These are phyloP conservation scores for Solanum aculeatissimum DNA, from an alignment of 305 asterid genomes.

Conservation along the genomic window DNA sequence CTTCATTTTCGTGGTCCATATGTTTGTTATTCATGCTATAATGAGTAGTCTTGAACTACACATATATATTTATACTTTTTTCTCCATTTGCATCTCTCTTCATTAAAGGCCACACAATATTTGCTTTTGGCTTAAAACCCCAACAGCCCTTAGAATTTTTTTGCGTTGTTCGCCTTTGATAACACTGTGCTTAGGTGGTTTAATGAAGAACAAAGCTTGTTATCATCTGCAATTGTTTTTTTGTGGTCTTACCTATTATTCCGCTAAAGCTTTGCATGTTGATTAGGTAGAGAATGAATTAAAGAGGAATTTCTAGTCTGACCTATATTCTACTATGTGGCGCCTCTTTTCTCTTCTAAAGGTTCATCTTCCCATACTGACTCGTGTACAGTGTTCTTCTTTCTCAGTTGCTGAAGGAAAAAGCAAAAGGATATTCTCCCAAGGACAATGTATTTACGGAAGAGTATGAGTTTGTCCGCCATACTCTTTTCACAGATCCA, in stretches of 20 bases:
- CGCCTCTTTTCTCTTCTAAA: background rate
- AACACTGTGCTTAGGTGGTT: background rate
- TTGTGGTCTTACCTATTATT: background rate
- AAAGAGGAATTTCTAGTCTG: slow-evolving; percentile 50
- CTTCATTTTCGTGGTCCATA: too few species aligned
- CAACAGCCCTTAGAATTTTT: background rate
- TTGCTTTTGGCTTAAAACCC: background rate
- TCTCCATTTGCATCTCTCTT: too few species aligned
- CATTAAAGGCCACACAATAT: too few species aligned
- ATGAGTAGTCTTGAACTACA: too few species aligned
- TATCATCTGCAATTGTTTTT: too few species aligned
- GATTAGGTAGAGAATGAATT: slow-evolving; percentile 77
- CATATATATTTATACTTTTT: too few species aligned
- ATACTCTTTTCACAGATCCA: slow-evolving; percentile 89
- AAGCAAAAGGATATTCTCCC: slow-evolving; percentile 36
- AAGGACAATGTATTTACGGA: slow-evolving; percentile 51
- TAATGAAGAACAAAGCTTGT: background rate
- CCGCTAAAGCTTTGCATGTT: slow-evolving; percentile 1
- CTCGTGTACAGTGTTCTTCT: too few species aligned
- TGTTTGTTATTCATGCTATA: too few species aligned
- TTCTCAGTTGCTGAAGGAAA: slow-evolving; percentile 41
- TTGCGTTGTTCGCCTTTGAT: background rate
- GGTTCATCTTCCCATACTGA: background rate
- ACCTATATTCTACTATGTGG: background rate
- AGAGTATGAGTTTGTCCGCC: slow-evolving; percentile 74